Conservation (phyloP, 169 alveolate genomes). For the Amoebophrya sp. region DNA sequence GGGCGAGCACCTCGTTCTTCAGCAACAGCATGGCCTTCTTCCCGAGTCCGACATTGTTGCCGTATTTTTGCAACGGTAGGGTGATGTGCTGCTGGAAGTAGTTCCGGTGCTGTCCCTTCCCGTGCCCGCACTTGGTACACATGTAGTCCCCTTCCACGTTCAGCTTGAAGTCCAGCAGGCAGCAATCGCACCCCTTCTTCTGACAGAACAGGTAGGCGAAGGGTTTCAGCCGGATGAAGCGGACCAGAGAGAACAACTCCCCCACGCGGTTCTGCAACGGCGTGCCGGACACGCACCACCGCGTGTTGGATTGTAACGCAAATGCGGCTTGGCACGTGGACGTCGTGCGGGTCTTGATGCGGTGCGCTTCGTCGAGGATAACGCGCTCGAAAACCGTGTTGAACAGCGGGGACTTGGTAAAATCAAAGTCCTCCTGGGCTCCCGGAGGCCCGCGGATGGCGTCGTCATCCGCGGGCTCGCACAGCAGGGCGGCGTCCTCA, state of each 20-base stretch:
- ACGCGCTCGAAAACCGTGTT: constrained; percentile 69
- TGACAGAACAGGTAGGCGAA: constrained; percentile 79
- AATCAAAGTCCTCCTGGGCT: constrained; percentile 31
- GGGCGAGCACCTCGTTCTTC: constrained; percentile 51
- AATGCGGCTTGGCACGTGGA: constrained; percentile 74
- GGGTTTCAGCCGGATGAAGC: constrained; percentile 81
- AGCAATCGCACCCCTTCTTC: constrained; percentile 70
- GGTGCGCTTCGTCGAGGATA: constrained; percentile 91
- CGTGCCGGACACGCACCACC: constrained; percentile 94
- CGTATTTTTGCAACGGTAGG: constrained; percentile 69
- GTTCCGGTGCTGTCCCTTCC: constrained; percentile 67
- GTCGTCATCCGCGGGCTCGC: neutral
- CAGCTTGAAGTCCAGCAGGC: constrained; percentile 57
- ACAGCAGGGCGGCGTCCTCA: neutral
- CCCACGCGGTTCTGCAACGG: constrained; percentile 92
- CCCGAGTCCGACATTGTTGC: constrained; percentile 60
- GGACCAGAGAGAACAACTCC: constrained; percentile 83
- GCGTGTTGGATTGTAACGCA: constrained; percentile 62
- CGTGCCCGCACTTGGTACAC: constrained; percentile 68
- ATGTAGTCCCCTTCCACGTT: constrained; percentile 16
- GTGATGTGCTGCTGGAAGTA: constrained; percentile 69
- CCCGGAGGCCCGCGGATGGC: neutral
- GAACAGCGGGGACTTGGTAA: constrained; percentile 49
- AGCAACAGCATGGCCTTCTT: constrained; percentile 47
- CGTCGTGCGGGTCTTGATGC: constrained; percentile 82